Conservation (phyloP, 179 eudicot species). For the Pouteria campechiana region DNA sequence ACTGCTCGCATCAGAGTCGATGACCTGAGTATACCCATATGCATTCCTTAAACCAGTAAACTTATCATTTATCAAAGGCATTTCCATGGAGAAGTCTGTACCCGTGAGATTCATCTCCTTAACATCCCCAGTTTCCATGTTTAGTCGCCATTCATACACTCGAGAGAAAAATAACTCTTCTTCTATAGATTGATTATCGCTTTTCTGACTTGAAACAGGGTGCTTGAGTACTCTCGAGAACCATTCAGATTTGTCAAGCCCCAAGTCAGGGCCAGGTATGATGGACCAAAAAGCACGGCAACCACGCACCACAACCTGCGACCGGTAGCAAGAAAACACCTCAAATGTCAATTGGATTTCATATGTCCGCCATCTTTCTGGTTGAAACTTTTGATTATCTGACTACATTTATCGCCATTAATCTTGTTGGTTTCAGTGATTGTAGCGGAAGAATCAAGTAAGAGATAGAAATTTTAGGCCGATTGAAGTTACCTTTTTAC, state of each 20-base stretch:
- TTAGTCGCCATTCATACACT: conserved; percentile 31
- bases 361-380: too few species aligned
- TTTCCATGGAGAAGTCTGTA: conserved; percentile 23
- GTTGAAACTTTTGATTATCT: too few species aligned
- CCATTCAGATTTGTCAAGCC: conserved; percentile 29
- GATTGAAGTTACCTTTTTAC: too few species aligned
- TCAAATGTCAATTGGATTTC: not conserved
- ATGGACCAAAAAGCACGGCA: conserved; percentile 24
- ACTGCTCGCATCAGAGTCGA: conserved; percentile 19
- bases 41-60: conserved; percentile 12
- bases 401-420: too few species aligned
- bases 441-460: too few species aligned
- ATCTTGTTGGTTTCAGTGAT: too few species aligned
- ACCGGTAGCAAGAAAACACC: not conserved
- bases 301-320: conserved; percentile 27
- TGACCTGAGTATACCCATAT: conserved; percentile 24
- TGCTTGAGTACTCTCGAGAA: conserved; percentile 24
- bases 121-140: conserved; percentile 27
- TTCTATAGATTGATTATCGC: conserved; percentile 1
- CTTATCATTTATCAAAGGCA: conserved; percentile 31
- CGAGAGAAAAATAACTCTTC: conserved; percentile 19
- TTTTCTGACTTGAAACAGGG: not conserved
- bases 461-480: too few species aligned
- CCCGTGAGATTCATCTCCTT: conserved; percentile 25
- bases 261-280: conserved; percentile 35